Conservation (phyloP, 108 stramenopile species). For the Cyclotella atomus region DNA sequence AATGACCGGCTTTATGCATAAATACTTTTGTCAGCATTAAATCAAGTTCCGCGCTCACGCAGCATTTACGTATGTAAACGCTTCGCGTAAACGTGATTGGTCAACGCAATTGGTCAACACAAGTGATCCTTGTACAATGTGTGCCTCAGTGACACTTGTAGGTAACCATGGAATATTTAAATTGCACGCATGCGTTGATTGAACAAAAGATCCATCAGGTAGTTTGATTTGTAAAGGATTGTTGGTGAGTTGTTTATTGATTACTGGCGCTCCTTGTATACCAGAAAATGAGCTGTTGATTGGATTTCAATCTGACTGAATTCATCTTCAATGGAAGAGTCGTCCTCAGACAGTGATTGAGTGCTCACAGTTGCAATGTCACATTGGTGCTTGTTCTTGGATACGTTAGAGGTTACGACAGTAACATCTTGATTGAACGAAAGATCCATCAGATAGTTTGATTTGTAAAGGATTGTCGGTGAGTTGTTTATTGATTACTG, state of each 20-base stretch:
- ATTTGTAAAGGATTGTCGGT: constrained; percentile 7
- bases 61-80: too few relatives aligned
- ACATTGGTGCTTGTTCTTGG: not conserved
- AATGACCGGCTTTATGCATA: too few relatives aligned
- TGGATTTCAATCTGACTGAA: constrained; percentile 9
- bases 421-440: constrained; percentile 17
- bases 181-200: constrained; percentile 32
- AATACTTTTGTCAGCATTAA: too few relatives aligned
- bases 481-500: constrained; percentile 6
- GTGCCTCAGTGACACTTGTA: constrained; percentile 7
- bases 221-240: constrained; percentile 17
- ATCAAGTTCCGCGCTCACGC: too few relatives aligned
- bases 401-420: constrained; percentile 1
- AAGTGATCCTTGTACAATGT: constrained; percentile 23
- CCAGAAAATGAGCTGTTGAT: constrained; percentile 16
- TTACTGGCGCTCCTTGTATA: constrained; percentile 16
- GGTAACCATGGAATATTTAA: constrained; percentile 25
- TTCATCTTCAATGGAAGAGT: not conserved
- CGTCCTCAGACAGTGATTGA: not conserved
- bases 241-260: not conserved
- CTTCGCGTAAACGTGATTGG: too few relatives aligned
- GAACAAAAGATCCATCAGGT: constrained; percentile 15
- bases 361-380: not conserved
- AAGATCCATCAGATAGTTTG: constrained; percentile 16
- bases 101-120: not conserved